Conservation (phyloP, 768 basidiomycete species). For the Mycena galericulata region DNA sequence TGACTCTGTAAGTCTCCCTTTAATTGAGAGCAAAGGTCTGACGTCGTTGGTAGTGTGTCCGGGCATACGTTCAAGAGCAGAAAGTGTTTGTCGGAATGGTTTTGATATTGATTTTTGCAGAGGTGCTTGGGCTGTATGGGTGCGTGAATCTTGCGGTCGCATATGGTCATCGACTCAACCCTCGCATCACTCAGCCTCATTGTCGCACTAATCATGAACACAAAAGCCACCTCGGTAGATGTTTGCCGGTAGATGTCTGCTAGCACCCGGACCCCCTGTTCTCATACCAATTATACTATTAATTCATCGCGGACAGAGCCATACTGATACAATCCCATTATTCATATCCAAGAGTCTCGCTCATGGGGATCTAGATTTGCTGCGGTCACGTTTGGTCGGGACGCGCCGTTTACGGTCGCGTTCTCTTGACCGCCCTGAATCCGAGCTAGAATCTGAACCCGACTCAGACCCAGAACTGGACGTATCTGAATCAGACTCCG, state of each 20-base stretch:
- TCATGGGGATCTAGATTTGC: constrained; percentile 36
- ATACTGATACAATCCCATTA: constrained; percentile 27
- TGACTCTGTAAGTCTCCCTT: constrained; percentile 77
- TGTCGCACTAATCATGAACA: constrained; percentile 94
- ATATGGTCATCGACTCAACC: not conserved
- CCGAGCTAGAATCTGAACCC: constrained; percentile 52
- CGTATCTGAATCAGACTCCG: constrained; percentile 51
- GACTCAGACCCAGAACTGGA: constrained; percentile 40
- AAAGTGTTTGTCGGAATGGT: constrained; percentile 97
- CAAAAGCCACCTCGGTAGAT: constrained; percentile 65
- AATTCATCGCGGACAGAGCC: constrained; percentile 31
- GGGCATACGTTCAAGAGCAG: constrained; percentile 91
- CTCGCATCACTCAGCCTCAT: constrained; percentile 64
- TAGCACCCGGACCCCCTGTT: constrained; percentile 47
- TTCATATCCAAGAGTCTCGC: not conserved
- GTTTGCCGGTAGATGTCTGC: constrained; percentile 47
- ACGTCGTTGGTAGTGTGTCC: constrained; percentile 72
- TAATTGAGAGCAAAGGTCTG: not conserved
- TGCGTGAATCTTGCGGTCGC: constrained; percentile 47
- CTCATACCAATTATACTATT: constrained; percentile 38
- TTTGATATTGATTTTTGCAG: constrained; percentile 92
- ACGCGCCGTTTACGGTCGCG: constrained; percentile 55
- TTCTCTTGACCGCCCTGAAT: constrained; percentile 56
- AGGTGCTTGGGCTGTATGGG: constrained; percentile 93
- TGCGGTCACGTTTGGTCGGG: constrained; percentile 39